A percentile compares a stretch with the other conserved stretches of the same genome.
Conservation (phyloP, 2,329 filamentous ascomycete genomes). For the Neopestalotiopsis sp. region DNA sequence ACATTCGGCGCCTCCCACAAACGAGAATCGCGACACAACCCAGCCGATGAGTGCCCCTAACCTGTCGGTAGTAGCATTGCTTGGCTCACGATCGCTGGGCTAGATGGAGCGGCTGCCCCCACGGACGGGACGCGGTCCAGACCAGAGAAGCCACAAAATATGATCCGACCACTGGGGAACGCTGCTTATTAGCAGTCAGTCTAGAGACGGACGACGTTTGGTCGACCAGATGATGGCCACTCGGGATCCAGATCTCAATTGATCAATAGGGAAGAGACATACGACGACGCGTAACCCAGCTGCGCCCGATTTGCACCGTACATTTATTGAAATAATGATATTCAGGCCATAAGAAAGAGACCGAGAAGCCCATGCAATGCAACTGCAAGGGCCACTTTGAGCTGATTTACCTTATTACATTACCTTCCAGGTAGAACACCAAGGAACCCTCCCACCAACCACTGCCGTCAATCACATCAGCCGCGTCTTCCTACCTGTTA, state of each 20-base stretch:
- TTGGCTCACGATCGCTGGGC: conserved; percentile 1
- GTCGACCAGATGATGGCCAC: background rate
- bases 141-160: conserved; percentile 2
- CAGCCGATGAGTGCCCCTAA: background rate
- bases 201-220: background rate
- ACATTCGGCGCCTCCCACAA: background rate
- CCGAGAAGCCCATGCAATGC: conserved; percentile 9
- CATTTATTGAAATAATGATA: background rate
- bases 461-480: background rate
- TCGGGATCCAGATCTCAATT: background rate
- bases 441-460: background rate
- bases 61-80: background rate
- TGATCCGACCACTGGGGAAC: background rate
- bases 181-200: background rate
- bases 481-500: background rate
- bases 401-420: background rate
- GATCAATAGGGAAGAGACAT: background rate
- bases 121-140: background rate
- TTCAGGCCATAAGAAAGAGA: background rate
- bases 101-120: background rate
- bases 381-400: conserved; percentile 15
- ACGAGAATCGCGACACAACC: background rate
- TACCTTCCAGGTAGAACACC: background rate
- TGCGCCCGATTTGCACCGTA: background rate
- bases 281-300: background rate